Percentiles rank a stretch among this genome's conserved stretches.
These are phyloP conservation scores for Vitis hybrid DNA, from an alignment of 177 flowering plant genomes.

Conservation along the genomic window DNA sequence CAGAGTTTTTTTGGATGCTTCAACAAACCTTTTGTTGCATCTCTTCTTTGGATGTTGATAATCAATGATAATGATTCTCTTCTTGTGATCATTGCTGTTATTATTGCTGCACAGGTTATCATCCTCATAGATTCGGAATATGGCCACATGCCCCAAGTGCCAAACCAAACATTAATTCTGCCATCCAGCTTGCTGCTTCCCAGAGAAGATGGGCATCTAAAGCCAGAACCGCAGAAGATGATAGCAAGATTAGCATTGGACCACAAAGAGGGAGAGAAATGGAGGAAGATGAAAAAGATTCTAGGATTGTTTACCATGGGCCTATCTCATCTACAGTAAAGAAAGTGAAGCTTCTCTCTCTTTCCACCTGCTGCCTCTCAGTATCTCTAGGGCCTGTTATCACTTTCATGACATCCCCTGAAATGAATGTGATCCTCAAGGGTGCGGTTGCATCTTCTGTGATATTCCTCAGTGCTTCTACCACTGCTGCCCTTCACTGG, in stretches of 20 bases:
- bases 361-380: constrained; percentile 97
- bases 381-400: constrained; percentile 92
- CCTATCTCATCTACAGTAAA: constrained; percentile 94
- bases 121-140: constrained; percentile 22
- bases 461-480: constrained; percentile 88
- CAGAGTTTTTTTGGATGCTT: too few species aligned
- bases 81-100: too few species aligned
- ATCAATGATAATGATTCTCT: too few species aligned
- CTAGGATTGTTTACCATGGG: constrained; percentile 63
- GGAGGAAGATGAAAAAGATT: constrained; percentile 47
- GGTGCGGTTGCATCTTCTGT: constrained; percentile 94
- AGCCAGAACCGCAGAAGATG: constrained; percentile 44
- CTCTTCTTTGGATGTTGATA: too few species aligned
- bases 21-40: too few species aligned
- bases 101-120: constrained; percentile 28
- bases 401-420: constrained; percentile 89
- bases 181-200: constrained; percentile 17
- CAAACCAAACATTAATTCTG: constrained; percentile 18
- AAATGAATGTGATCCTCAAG: constrained; percentile 85
- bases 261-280: constrained; percentile 42
- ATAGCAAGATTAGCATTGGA: constrained; percentile 79
- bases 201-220: constrained; percentile 65
- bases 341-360: constrained; percentile 94
- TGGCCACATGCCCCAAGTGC: constrained; percentile 12
- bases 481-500: constrained; percentile 96